These are phyloP conservation scores for Urochloa ruziziensis DNA, from an alignment of 176 grass and related monocot genomes.

Conservation along the genomic window DNA sequence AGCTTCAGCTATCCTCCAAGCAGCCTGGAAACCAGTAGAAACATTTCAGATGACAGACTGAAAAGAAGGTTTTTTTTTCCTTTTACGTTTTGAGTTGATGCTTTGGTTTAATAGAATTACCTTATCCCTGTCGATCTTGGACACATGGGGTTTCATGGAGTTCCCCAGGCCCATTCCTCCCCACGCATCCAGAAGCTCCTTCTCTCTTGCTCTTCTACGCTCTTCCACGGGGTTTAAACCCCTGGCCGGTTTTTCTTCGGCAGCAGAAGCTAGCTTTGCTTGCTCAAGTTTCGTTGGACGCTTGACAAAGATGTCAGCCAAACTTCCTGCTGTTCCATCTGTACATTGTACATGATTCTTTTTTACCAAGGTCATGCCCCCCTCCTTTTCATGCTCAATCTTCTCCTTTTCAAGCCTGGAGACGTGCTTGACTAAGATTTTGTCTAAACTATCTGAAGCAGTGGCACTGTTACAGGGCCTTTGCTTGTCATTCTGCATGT, in stretches of 20 bases:
- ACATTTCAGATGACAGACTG: not conserved
- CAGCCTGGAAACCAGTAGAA: conserved; percentile 50
- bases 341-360: conserved; percentile 17
- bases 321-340: conserved; percentile 21
- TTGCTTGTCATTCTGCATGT: not conserved
- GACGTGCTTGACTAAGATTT: conserved; percentile 64
- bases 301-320: conserved; percentile 61
- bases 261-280: conserved; percentile 40
- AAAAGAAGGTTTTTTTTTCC: not conserved
- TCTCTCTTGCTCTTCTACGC: conserved; percentile 62
- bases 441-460: conserved; percentile 45
- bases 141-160: conserved; percentile 70
- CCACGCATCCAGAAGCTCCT: conserved; percentile 73
- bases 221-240: conserved; percentile 39
- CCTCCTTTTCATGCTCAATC: conserved; percentile 12
- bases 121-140: conserved; percentile 88
- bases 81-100: not conserved
- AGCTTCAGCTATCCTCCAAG: conserved; percentile 67
- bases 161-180: conserved; percentile 72
- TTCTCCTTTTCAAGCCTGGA: conserved; percentile 68
- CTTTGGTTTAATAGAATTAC: conserved; percentile 22
- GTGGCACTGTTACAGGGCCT: not conserved
- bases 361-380: not conserved
- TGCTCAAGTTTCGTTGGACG: conserved; percentile 54
- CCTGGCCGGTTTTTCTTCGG: conserved; percentile 22